phyloP scores from a whole-genome alignment of 768 basidiomycete species.

The Mycena crocata region DNA sequence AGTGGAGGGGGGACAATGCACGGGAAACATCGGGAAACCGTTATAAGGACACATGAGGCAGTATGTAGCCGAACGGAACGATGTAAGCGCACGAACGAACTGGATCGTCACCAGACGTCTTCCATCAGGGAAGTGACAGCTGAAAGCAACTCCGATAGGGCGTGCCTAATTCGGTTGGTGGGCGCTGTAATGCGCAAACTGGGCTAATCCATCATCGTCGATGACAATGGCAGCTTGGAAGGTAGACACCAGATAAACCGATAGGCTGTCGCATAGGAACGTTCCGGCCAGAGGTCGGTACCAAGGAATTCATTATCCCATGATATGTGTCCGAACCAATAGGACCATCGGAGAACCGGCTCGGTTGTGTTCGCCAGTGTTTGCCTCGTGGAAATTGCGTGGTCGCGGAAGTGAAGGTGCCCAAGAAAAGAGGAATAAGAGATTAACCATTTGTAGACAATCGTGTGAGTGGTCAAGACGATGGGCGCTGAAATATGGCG shows the following conservation, averaged over 20 bases:
- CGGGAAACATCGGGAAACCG: constrained; percentile 30
- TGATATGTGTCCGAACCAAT: constrained; percentile 9
- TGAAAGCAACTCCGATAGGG: constrained; percentile 19
- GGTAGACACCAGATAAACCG: too few species aligned
- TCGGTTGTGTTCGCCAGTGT: constrained; percentile 24
- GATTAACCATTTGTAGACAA: constrained; percentile 20
- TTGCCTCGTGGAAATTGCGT: constrained; percentile 24
- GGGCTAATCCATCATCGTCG: constrained; percentile 2
- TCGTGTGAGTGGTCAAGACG: constrained; percentile 15
- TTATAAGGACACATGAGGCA: constrained; percentile 38
- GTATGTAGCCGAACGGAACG: constrained; percentile 26
- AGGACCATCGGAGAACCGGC: constrained; percentile 26
- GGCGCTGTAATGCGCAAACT: constrained; percentile 10
- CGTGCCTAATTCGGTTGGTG: background rate
- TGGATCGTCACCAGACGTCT: constrained; percentile 30
- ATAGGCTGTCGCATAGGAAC: constrained; percentile 14
- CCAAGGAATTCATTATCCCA: background rate
- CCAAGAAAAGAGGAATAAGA: constrained; percentile 2
- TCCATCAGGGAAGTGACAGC: constrained; percentile 29
- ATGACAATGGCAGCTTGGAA: background rate
- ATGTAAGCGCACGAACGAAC: constrained; percentile 25
- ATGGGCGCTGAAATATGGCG: background rate
- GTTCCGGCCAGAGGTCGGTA: background rate
- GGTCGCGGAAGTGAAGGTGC: background rate
- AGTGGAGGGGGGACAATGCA: constrained; percentile 31